Percentiles rank a stretch among this genome's conserved stretches.
Evolutionary conservation across 306 rosid species (phyloP).

Genomic region (Cotoneaster glaucophyllus): DNA sequence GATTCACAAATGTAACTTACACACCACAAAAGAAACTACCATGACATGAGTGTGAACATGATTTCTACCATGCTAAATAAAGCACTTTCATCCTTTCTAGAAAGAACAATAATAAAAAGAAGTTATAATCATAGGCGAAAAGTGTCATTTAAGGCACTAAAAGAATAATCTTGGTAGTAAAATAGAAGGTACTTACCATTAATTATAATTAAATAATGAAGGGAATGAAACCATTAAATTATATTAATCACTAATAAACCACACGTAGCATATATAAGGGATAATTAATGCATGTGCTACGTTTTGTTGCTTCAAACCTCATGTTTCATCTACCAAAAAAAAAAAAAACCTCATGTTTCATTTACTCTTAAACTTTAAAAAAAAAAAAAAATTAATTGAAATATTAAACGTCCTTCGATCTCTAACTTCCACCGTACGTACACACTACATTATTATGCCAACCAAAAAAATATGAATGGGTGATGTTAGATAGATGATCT

Average conservation of each 20-base stretch:
- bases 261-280: not conserved
- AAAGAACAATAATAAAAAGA: not conserved
- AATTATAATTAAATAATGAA: not conserved
- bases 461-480: not conserved
- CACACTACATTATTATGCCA: not conserved
- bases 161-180: not conserved
- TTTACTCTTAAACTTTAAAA: not conserved
- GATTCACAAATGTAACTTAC: not conserved
- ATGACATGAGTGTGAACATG: not conserved
- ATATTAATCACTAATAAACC: not conserved
- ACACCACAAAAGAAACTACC: not conserved
- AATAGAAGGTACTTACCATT: not conserved
- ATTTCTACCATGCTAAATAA: not conserved
- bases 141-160: not conserved
- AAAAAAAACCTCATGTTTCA: not conserved
- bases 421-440: conserved; percentile 9
- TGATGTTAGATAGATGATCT: no score
- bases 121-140: not conserved
- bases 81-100: not conserved
- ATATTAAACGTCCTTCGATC: not conserved
- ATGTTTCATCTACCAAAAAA: not conserved
- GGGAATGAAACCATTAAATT: not conserved
- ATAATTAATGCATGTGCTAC: conserved; percentile 1
- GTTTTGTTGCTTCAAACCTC: conserved; percentile 2
- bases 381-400: not conserved